Evolutionary conservation across 768 basidiomycete genomes (phyloP).

Genomic region (Candolleomyces aberdarensis): DNA sequence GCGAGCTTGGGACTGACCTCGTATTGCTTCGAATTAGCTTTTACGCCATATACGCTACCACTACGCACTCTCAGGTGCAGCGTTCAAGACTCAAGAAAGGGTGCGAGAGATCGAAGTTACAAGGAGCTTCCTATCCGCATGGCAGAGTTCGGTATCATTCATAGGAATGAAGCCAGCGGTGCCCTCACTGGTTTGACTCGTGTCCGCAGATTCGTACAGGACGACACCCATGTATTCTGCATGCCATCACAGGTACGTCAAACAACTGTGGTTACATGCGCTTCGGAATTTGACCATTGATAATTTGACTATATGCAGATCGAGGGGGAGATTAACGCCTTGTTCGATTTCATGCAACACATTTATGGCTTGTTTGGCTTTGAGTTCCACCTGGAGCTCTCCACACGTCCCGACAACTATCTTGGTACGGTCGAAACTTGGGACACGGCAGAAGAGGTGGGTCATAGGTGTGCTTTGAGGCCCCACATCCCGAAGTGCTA

Average conservation of each 20-base stretch:
- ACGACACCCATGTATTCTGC: conserved; percentile 98
- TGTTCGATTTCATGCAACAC: conserved; percentile 95
- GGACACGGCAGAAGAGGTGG: conserved; percentile 83
- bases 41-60: too few species aligned
- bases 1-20: too few species aligned
- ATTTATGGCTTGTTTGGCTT: conserved; percentile 95
- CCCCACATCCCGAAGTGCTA: conserved; percentile 1
- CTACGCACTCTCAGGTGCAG: too few species aligned
- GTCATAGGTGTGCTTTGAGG: background rate
- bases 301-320: conserved; percentile 45
- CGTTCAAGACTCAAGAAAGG: too few species aligned
- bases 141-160: conserved; percentile 98
- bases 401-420: conserved; percentile 93
- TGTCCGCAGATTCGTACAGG: conserved; percentile 93
- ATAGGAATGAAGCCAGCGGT: conserved; percentile 94
- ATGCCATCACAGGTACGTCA: conserved; percentile 78
- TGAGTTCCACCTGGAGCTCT: conserved; percentile 89
- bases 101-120: conserved; percentile 89
- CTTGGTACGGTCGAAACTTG: conserved; percentile 88
- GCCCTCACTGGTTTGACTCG: conserved; percentile 91
- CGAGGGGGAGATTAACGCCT: conserved; percentile 75
- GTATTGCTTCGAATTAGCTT: too few species aligned
- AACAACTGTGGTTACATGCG: too few species aligned
- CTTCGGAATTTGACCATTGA: conserved; percentile 1
- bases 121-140: conserved; percentile 95